Evolutionary conservation across 2,329 filamentous ascomycete genomes (phyloP), one percentile per base, ranked within the genome.

Genomic region (Allantophomopsis cytisporea): DNA sequence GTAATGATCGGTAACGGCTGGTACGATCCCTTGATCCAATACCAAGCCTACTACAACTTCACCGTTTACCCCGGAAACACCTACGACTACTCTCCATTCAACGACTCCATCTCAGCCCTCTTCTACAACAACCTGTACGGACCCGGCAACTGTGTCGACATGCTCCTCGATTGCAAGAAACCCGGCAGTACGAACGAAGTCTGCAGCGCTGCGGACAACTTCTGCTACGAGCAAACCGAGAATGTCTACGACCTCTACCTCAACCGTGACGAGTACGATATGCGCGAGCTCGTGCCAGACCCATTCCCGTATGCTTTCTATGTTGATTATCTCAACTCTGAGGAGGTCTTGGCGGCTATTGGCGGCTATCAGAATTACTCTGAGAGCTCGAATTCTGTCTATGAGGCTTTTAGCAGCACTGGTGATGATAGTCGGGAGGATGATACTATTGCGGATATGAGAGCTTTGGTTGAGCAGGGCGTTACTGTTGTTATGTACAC

Each of bases 401-500:
- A 51, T 31, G 47, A 42, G 4, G 64, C 65, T 1, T 73, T 73
- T 48, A 52, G 49, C 1, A 56, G 47, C 10, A 70, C 67, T 0
- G 68, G 68, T 10, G 69, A 73, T 43, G 66, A 69, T 42, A 64
- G 60, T 39, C 58, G 66, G 11, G 59, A 57, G 31, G 64, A 60
- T 35, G 69, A 73, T 2, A 56, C 64, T 2, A 43, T 72, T 2
- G 54, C 64, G 10, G 58, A 55, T 5, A 64, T 83, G 2, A 71
- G 73, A 39, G 60, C 64, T 15, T 65, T 83, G n/a, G 60, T 83
- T 35, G 61, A 70, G n/a, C 66, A 63, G 2, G 76, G 74, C 20
- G 70, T 85, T 8, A 76, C 73, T 2, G 71, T 89, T 7, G 60
- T 88, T 44, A 66, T 86, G 33, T 83, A 87, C 53, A 63, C 60